Base-by-base conservation (phyloP, 2,329 filamentous ascomycete species). In the Fusarium pseudonygamai region DNA sequence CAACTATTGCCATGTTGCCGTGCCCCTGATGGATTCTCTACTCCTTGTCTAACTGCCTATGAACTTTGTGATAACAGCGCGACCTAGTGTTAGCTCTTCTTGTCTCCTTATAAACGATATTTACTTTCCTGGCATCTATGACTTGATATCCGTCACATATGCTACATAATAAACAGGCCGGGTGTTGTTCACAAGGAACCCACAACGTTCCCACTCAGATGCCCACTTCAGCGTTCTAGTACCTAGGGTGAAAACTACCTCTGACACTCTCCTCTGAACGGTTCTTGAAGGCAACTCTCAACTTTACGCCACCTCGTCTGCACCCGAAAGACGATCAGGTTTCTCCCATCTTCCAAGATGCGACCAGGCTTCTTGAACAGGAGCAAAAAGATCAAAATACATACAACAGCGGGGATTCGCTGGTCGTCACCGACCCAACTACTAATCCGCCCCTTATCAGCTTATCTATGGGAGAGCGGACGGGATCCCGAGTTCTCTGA, bases 381-480 rank as follows among this genome's bases (percentile, higher is more conserved):
- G 13, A 43, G 52, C 39, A 64, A 59, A 64, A 64, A 37, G 13
- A 6, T 10, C 22, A 20, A 52, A 52, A 60, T 61, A 64, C 62
- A 64, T 64, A 64, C 62, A 61, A 64, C 56, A 64, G 56, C 62
- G 37, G 61, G 50, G 24, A 53, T 53, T 53, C 49, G 49, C 49
- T 53, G 49, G 49, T 53, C 49, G 32, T 62, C 60, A 62, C 60
- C 60, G 50, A 57, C 60, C 50, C 60, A 62, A 58, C 60, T 62
- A 62, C 60, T 62, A 62, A 62, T 62, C 59, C 49, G 49, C 47
- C 59, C 47, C 59, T 62, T 55, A 43, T 37, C 42, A 56, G 59
- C 37, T 62, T 62, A 36, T 45, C 59, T 56, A 36, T 46, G 37
- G 60, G 60, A 43, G 60, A 62, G 50, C 60, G 28, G 40, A 55